Percentiles rank a stretch among this genome's conserved stretches.
These are phyloP conservation scores for Brettanomyces bruxellensis DNA, from an alignment of 805 yeast genomes.

Conservation along the genomic window DNA sequence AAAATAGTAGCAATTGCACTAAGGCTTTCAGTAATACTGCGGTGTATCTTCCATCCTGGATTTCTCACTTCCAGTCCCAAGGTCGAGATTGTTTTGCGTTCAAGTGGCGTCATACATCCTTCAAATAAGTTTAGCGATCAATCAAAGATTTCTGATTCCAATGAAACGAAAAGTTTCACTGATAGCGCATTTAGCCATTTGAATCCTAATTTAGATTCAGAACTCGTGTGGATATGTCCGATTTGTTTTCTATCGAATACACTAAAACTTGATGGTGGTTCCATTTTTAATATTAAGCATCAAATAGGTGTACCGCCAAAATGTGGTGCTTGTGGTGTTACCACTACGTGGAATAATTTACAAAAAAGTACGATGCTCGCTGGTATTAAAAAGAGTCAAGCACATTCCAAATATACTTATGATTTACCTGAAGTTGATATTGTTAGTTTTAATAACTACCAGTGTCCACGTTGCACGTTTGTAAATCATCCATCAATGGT, in stretches of 20 bases:
- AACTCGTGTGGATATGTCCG: constrained; percentile 69
- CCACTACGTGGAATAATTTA: constrained; percentile 29
- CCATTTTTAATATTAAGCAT: constrained; percentile 3
- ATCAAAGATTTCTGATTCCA: too few relatives aligned
- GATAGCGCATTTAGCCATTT: not conserved
- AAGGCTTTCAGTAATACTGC: constrained; percentile 13
- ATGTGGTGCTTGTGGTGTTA: constrained; percentile 60
- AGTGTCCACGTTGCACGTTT: constrained; percentile 50
- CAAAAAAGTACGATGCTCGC: constrained; percentile 10
- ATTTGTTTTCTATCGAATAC: constrained; percentile 72
- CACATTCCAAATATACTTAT: not conserved
- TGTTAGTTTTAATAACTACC: constrained; percentile 25
- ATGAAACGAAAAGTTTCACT: not conserved
- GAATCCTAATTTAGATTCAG: not conserved
- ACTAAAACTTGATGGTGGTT: constrained; percentile 18
- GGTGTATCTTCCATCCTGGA: constrained; percentile 29
- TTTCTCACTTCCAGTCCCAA: constrained; percentile 77
- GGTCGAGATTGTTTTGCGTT: constrained; percentile 29
- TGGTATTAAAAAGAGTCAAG: too few relatives aligned
- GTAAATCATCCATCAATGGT: constrained; percentile 71
- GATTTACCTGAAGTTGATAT: constrained; percentile 7
- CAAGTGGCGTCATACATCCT: not conserved
- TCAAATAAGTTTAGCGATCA: too few relatives aligned
- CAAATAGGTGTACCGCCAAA: constrained; percentile 25
- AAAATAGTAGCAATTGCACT: constrained; percentile 6